Conservation (phyloP, 306 rosid species). For the Dalbergia cultrata region DNA sequence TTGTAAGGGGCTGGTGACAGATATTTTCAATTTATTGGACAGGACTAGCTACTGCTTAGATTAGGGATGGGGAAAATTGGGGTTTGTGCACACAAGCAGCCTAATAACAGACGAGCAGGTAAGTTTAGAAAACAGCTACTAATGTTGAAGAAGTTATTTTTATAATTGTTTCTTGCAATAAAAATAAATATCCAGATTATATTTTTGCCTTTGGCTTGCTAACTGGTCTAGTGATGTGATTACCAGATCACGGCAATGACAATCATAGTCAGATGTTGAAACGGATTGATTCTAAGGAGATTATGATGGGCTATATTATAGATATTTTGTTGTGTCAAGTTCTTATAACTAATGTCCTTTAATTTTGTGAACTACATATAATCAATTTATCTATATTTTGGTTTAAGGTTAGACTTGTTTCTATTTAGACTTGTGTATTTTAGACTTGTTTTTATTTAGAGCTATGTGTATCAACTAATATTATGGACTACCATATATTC, state of each 20-base stretch:
- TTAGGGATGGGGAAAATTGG: conserved; percentile 56
- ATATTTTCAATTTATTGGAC: conserved; percentile 57
- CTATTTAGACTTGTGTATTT: too few species aligned
- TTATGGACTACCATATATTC: too few species aligned
- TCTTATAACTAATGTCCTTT: too few species aligned
- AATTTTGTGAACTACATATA: too few species aligned
- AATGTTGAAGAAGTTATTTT: conserved; percentile 30
- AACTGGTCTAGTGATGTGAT: conserved; percentile 51
- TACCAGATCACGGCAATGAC: conserved; percentile 57
- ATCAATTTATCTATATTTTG: too few species aligned
- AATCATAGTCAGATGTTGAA: conserved; percentile 53
- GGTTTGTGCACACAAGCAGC: conserved; percentile 42
- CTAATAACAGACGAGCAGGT: conserved; percentile 58
- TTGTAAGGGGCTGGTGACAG: conserved; percentile 39
- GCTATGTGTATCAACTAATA: too few species aligned
- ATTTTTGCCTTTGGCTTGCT: conserved; percentile 31
- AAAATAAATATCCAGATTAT: conserved; percentile 34
- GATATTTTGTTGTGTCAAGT: too few species aligned
- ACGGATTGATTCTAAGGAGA: conserved; percentile 59
- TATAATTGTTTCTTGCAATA: conserved; percentile 23
- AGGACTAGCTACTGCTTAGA: conserved; percentile 70
- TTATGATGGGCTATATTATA: conserved; percentile 53
- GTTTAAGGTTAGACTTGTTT: too few species aligned
- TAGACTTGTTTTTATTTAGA: too few species aligned
- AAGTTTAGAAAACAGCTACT: conserved; percentile 43